Evolutionary conservation across 345 rosid species (phyloP).

Genomic region (Firmiana major): DNA sequence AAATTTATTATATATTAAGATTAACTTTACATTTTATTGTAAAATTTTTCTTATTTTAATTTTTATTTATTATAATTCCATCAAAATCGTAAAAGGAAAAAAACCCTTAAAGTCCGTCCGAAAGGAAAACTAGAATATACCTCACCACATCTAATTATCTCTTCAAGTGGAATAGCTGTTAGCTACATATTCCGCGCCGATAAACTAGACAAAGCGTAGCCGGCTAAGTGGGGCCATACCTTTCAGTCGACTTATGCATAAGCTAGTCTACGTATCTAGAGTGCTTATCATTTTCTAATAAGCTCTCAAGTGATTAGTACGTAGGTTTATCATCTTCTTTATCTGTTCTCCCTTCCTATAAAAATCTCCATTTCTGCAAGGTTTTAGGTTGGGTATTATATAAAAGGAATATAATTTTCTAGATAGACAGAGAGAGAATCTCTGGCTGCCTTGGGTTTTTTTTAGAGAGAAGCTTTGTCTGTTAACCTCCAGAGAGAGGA

Average conservation of each 20-base stretch:
- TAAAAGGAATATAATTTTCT: constrained; percentile 16
- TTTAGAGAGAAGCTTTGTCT: constrained; percentile 18
- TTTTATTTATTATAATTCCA: background rate
- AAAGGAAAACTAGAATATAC: background rate
- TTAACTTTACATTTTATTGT: no score
- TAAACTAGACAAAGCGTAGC: constrained; percentile 52
- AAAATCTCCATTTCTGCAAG: constrained; percentile 44
- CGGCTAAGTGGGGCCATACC: constrained; percentile 53
- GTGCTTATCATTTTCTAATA: background rate
- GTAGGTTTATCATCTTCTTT: background rate
- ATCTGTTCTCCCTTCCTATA: constrained; percentile 47
- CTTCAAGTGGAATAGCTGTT: constrained; percentile 43
- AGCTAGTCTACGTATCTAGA: background rate
- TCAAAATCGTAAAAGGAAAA: background rate
- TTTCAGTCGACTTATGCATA: constrained; percentile 23
- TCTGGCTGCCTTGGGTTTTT: background rate
- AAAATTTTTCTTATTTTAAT: no score
- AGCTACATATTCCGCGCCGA: constrained; percentile 78
- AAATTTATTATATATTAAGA: no score
- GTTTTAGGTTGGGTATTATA: constrained; percentile 22
- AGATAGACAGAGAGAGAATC: constrained; percentile 22
- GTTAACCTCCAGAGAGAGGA: constrained; percentile 8
- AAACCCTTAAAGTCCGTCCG: background rate
- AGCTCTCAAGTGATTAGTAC: background rate
- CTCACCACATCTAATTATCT: background rate